Conservation (phyloP, 176 grass and related monocot genomes). For the Bothriochloa decipiens region DNA sequence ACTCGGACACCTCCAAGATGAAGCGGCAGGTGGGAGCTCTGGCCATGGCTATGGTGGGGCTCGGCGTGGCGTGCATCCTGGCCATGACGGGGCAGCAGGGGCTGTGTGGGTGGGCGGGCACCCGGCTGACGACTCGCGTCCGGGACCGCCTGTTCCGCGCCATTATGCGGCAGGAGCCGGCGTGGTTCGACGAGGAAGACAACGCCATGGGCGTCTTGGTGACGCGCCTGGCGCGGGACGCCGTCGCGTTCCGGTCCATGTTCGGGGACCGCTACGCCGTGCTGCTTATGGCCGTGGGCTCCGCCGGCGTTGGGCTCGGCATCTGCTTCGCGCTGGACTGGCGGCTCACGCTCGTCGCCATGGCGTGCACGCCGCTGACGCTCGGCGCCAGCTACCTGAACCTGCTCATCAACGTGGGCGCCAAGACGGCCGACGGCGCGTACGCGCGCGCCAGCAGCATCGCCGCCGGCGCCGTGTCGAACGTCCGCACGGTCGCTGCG, state of each 20-base stretch:
- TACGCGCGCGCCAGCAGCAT: constrained; percentile 49
- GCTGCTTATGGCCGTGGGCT: constrained; percentile 63
- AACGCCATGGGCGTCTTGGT: constrained; percentile 57
- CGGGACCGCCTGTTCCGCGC: constrained; percentile 55
- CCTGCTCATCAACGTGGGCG: constrained; percentile 54
- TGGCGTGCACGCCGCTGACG: constrained; percentile 46
- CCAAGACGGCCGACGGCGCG: constrained; percentile 34
- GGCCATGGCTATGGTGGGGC: constrained; percentile 46
- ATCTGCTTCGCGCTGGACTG: constrained; percentile 61
- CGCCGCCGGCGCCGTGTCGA: constrained; percentile 51
- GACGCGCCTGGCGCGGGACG: constrained; percentile 54
- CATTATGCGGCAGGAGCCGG: constrained; percentile 59
- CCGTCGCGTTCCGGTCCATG: constrained; percentile 57
- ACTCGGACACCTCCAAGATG: constrained; percentile 45
- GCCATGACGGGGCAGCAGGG: constrained; percentile 72
- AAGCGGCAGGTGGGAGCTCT: constrained; percentile 54
- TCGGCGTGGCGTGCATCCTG: constrained; percentile 60
- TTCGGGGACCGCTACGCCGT: constrained; percentile 68
- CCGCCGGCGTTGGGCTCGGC: constrained; percentile 55
- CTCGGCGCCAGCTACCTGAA: constrained; percentile 58
- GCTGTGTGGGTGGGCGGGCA: constrained; percentile 61
- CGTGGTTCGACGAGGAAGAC: constrained; percentile 67
- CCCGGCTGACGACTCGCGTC: constrained; percentile 54
- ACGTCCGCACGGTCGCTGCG: constrained; percentile 51
- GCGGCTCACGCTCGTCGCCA: constrained; percentile 57